A percentile compares a stretch with the other conserved stretches of the same genome.
Conservation (phyloP, 225 moss, liverwort and hornwort species). For the Anthoceros angustus region DNA sequence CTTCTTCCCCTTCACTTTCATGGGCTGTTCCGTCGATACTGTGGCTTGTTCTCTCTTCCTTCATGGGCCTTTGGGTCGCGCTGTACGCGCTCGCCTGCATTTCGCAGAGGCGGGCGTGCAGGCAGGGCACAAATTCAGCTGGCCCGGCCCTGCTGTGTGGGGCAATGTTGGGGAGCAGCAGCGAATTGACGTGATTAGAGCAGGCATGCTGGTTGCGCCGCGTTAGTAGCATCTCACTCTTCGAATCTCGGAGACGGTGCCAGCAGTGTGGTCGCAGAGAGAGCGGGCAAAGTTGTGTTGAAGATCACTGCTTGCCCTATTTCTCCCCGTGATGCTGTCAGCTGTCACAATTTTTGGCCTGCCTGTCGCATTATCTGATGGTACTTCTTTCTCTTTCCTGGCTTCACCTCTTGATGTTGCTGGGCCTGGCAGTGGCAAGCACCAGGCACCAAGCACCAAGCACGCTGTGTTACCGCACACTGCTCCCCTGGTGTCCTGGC, state of each 20-base stretch:
- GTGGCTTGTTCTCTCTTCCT: too few relatives aligned
- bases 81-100: too few relatives aligned
- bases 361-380: conserved; percentile 4
- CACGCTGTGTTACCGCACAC: too few relatives aligned
- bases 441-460: too few relatives aligned
- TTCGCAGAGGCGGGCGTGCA: too few relatives aligned
- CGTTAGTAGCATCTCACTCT: conserved; percentile 4
- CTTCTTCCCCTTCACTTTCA: too few relatives aligned
- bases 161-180: not conserved
- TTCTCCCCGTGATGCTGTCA: conserved; percentile 1
- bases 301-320: not conserved
- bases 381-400: conserved; percentile 4
- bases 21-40: too few relatives aligned
- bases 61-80: too few relatives aligned
- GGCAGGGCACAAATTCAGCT: too few relatives aligned
- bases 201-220: conserved; percentile 3
- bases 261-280: not conserved
- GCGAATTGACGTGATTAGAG: not conserved
- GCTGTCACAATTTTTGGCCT: conserved; percentile 2
- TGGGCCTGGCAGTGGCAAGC: not conserved
- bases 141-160: too few relatives aligned
- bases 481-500: too few relatives aligned
- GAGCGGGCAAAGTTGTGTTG: not conserved
- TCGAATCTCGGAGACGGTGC: not conserved
- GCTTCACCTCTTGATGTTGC: conserved; percentile 4